Base-by-base conservation (phyloP, 805 yeast species). In the Sungouiella blattae region DNA sequence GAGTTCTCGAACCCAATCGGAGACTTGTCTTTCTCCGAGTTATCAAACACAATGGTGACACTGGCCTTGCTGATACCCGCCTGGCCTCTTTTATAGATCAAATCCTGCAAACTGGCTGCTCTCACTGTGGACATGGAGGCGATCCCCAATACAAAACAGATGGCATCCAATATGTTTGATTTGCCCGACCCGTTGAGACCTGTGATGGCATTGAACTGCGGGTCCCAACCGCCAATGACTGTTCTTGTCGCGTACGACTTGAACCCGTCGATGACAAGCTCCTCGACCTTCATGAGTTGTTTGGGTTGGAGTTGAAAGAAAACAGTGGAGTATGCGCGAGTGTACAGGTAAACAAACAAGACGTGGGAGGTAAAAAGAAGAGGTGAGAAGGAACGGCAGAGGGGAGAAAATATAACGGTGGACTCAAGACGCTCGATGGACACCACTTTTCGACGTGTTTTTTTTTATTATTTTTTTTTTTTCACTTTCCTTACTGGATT, bases 121-220 rank as follows among this genome's bases (percentile, higher is more conserved):
- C 99, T 73, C 18, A 94, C 96, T 0, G 95, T 85, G n/a, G 86
- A 58, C 93, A 91, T 88, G 9, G 95, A 79, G 1, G 96, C 82
- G 41, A 93, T 89, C 36, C 99, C 99, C 22, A 93, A 70, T n/a
- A 94, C 99, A 61, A 93, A 93, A 62, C 98, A 93, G 38, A 93
- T 91, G 37, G 99, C 95, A 61, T 93, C 98, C 28, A 93, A 69
- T 39, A 93, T 89, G 58, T 93, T 93, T 15, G 98, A 91, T 55
- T 93, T 93, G 5, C 99, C 99, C 0, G 96, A 87, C 7, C 99
- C 99, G 57, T 93, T 93, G 32, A 93, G 71, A 6, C 99, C 99
- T 0, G 98, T 94, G 56, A 93, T 91, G 50, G 98, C 96, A 63
- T 94, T 93, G 64, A 93, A 94, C 62, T 85, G 95, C 1, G 86